Evolutionary conservation across 1,139 yeast species (phyloP), one percentile per base, ranked within the genome.

Genomic region (Pneumocystis sp.): DNA sequence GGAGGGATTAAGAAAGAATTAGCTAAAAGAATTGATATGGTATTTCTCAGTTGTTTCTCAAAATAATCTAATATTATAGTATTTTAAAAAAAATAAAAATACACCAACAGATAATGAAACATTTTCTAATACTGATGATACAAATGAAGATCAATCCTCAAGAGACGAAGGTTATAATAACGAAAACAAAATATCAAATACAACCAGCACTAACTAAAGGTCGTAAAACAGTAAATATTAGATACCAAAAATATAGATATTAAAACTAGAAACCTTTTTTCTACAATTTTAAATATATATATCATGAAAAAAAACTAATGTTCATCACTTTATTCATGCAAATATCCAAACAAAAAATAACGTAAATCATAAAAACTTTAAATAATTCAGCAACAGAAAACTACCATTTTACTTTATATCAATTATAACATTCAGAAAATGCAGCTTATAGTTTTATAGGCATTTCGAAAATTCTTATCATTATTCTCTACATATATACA

Each of bases 1-100:
- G 89, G 96, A 0, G 99, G 99, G 0, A 89, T 83, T 74, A 84
- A 85, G 63, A 89, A 86, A 74, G 87, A 88, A 76, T 83, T 82
- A 72, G 82, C 83, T 7, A 81, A 82, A 69, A 95, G 87, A 68
- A 79, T 90, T 70, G 96, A 90, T 21, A 44, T 44, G 29, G 56
- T 44, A 44, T 3, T n/a, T 44, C 56, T 44, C 7, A 19, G n/a
- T 44, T 21, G 8, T 44, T 44, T 7, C 19, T 19, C 25, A 44
- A 44, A 44, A 5, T 19, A 21, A 10, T 7, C 15, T 44, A 44
- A 44, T 44, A 44, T 19, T 17, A 44, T 44, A 44, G 56, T 21
- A 44, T 21, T 44, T 44, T 4, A 44, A 42, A 42, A 42, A 44
- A 44, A 19, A 21, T 12, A 44, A 19, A 19, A 19, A 7, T n/a